These are phyloP conservation scores for Dorcoceras hygrometricum DNA, from an alignment of 257 asterid genomes.

Conservation along the genomic window DNA sequence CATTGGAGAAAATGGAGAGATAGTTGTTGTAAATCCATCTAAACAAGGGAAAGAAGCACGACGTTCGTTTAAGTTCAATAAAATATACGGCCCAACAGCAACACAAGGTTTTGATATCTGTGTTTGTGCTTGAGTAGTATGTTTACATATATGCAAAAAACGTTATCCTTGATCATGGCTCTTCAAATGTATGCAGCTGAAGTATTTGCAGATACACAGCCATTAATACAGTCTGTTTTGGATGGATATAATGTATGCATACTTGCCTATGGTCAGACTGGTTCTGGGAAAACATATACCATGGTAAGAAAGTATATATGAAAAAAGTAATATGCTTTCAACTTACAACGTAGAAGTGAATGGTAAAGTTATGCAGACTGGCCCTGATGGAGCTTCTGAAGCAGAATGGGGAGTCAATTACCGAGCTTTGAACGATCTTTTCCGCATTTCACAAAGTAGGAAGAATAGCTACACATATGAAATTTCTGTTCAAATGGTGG, in stretches of 20 bases:
- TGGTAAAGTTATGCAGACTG: conserved; percentile 48
- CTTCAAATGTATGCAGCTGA: conserved; percentile 48
- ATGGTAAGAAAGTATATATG: conserved; percentile 53
- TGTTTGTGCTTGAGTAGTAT: conserved; percentile 2
- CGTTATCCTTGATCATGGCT: neutral
- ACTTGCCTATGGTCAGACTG: conserved; percentile 97
- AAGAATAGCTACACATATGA: conserved; percentile 55
- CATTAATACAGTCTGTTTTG: conserved; percentile 86
- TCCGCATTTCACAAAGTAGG: conserved; percentile 63
- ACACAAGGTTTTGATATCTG: conserved; percentile 68
- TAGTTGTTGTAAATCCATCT: conserved; percentile 63
- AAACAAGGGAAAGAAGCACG: conserved; percentile 90
- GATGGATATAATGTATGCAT: conserved; percentile 95
- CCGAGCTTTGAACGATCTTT: conserved; percentile 82
- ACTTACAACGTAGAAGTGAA: conserved; percentile 20
- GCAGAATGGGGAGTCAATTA: conserved; percentile 95
- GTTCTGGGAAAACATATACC: conserved; percentile 94
- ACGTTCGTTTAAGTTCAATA: conserved; percentile 80
- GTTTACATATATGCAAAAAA: neutral
- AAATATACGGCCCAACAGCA: conserved; percentile 66
- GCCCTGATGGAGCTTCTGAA: conserved; percentile 81
- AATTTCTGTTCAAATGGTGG: conserved; percentile 91
- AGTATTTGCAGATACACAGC: conserved; percentile 77
- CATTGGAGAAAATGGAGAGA: conserved; percentile 86
- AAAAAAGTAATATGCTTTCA: neutral